Conservation (phyloP, 345 rosid species). For the Clarkia xantiana region DNA sequence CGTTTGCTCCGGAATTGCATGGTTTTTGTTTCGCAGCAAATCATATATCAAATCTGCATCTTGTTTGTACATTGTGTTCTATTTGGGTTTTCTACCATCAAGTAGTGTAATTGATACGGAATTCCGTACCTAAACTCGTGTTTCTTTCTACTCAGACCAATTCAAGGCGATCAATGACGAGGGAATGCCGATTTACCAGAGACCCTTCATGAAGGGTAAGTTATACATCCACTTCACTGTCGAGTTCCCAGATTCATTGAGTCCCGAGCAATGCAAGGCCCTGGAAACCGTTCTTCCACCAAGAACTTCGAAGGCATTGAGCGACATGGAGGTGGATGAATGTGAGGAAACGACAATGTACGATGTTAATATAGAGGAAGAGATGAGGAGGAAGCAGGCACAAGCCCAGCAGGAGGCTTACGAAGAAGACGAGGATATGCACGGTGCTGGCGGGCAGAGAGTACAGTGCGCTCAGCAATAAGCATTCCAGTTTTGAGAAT, state of each 20-base stretch:
- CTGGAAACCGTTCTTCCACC: conserved; percentile 37
- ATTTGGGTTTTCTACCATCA: too few species aligned
- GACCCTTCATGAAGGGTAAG: conserved; percentile 61
- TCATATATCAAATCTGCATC: too few species aligned
- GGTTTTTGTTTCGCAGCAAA: too few species aligned
- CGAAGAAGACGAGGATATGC: conserved; percentile 51
- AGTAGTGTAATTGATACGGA: neutral
- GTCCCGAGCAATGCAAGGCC: conserved; percentile 31
- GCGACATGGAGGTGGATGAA: conserved; percentile 55
- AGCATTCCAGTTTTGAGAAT: neutral
- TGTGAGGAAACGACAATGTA: conserved; percentile 60
- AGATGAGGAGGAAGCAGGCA: conserved; percentile 37
- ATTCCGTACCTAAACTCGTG: too few species aligned
- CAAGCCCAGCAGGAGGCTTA: conserved; percentile 43
- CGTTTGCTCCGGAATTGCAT: too few species aligned
- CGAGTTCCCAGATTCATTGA: conserved; percentile 44
- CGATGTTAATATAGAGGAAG: conserved; percentile 54
- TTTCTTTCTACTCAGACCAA: conserved; percentile 22
- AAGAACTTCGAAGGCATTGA: conserved; percentile 16
- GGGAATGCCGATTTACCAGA: conserved; percentile 43
- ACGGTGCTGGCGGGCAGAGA: conserved; percentile 40
- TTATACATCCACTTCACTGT: conserved; percentile 45
- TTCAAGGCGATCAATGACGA: conserved; percentile 37
- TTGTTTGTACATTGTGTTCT: too few species aligned
- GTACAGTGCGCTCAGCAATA: conserved; percentile 72